phyloP scores from a whole-genome alignment of 192 early-diverging fungal genomes.

The Dissophora globulifera region DNA sequence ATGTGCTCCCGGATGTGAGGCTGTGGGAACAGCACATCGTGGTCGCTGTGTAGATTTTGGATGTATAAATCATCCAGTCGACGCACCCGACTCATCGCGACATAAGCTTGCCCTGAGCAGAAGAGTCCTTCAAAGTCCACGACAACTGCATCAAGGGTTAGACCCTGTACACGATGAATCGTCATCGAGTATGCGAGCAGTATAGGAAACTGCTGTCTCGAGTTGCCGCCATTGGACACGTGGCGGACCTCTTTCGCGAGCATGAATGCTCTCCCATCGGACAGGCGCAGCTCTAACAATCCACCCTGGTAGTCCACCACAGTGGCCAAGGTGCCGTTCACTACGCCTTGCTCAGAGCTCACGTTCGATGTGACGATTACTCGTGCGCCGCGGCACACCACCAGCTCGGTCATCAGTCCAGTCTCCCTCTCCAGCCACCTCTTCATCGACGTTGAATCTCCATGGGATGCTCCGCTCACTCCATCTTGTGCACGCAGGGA shows the following conservation, averaged over 20 bases:
- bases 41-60: no score
- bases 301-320: background rate
- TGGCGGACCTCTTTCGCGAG: background rate
- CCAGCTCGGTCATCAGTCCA: background rate
- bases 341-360: conserved; percentile 4
- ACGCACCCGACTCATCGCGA: conserved; percentile 16
- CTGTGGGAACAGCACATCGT: no score
- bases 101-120: conserved; percentile 15
- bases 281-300: background rate
- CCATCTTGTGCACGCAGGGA: background rate
- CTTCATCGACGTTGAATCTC: background rate
- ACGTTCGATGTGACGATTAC: conserved; percentile 25
- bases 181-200: conserved; percentile 16
- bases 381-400: conserved; percentile 9
- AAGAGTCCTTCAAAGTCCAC: conserved; percentile 4
- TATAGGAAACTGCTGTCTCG: conserved; percentile 17
- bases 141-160: conserved; percentile 7
- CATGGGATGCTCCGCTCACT: background rate
- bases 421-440: conserved; percentile 4
- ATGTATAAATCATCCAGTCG: conserved; percentile 7
- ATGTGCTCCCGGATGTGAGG: no score
- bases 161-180: conserved; percentile 8
- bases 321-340: conserved; percentile 13
- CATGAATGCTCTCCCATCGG: conserved; percentile 8
- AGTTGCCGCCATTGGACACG: conserved; percentile 6